Conservation (phyloP, 2,329 filamentous ascomycete genomes). For the Cladosporium halotolerans region DNA sequence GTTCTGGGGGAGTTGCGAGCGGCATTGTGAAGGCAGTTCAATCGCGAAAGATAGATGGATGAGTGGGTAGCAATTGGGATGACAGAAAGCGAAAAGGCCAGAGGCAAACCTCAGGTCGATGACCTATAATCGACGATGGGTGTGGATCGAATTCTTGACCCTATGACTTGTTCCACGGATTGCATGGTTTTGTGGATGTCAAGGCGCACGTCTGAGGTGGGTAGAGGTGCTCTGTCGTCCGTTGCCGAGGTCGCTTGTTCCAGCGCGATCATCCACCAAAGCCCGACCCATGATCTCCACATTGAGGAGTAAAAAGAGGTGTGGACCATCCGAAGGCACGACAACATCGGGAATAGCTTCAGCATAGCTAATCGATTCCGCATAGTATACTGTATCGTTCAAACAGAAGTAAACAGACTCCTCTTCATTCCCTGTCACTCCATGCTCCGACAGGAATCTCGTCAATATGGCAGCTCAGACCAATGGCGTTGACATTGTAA, state of each 20-base stretch:
- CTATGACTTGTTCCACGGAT: too few species aligned
- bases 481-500: not conserved
- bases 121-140: too few species aligned
- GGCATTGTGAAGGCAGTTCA: slow-evolving; percentile 13
- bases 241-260: slow-evolving; percentile 1
- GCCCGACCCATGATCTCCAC: not conserved
- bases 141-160: too few species aligned
- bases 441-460: not conserved
- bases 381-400: too few species aligned
- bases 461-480: not conserved
- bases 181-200: not conserved
- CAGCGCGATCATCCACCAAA: not conserved
- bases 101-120: too few species aligned
- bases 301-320: not conserved
- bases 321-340: slow-evolving; percentile 9
- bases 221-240: slow-evolving; percentile 5
- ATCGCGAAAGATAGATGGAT: too few species aligned
- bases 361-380: not conserved
- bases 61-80: too few species aligned
- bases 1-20: slow-evolving; percentile 19
- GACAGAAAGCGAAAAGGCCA: too few species aligned
- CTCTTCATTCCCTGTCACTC: not conserved
- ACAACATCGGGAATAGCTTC: not conserved
- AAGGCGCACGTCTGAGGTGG: too few species aligned
- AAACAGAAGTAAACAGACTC: not conserved